Base-by-base conservation (phyloP, 1,284 basidiomycete genomes). In the Thecaphora frezii region DNA sequence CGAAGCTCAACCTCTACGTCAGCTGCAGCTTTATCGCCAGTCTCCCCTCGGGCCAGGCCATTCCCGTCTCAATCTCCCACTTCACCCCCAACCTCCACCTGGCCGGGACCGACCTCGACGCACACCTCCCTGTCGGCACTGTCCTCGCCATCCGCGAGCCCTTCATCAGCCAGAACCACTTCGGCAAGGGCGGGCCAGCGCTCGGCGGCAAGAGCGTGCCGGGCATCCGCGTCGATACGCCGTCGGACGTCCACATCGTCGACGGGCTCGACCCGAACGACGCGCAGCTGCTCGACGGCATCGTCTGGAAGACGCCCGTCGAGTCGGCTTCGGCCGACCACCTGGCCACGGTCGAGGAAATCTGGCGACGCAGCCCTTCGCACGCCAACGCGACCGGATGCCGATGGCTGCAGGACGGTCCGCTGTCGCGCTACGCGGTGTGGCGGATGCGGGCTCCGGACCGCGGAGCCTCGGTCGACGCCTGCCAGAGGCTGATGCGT, bases 151-250 rank as follows among this genome's bases (percentile, higher is more conserved):
- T 78, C 48, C 59, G 66, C 12, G 75, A 78, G 46, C 76, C 76
- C 12, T 78, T 58, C 26, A 23, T 78, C 33, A 73, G 67, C 44
- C 44, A 57, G 22, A 66, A 77, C 43, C 71, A 76, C 43, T 55
- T 68, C 40, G 59, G 62, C 5, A 64, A 66, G 18, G 75, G 70
- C 12, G 76, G 71, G 3, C 76, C 74, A 0, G 61, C 69, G 26
- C 57, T 59, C 13, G 61, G 64, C 9, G 67, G 65, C 18, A 74
- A 75, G 52, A 66, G 55, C 24, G 59, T 60, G 1, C 44, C 48
- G 0, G 76, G 76, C 1, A 47, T 78, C 26, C 66, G 75, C 8
- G 61, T 77, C 9, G 76, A 77, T 33, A 76, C 73, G 13, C 75
- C 75, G 3, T 72, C 75, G 18, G 76, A 78, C 38, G 56, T 78